Conservation (phyloP, 768 basidiomycete species). For the Phylloporus arenicola region DNA sequence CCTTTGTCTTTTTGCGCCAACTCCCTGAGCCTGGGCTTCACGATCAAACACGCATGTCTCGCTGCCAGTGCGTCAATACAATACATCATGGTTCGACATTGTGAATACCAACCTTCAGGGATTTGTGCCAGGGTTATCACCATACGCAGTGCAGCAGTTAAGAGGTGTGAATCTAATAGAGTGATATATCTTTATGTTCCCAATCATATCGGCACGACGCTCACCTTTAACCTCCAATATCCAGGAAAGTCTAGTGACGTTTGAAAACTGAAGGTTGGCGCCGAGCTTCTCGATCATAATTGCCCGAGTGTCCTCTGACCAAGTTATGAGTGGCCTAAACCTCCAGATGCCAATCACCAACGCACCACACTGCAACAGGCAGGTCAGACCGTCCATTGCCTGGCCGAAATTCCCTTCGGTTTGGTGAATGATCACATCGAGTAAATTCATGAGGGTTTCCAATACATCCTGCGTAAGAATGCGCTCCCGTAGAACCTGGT, state of each 20-base stretch:
- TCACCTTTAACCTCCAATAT: conserved; percentile 13
- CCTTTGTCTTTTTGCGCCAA: conserved; percentile 8
- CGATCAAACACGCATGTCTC: background rate
- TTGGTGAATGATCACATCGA: conserved; percentile 9
- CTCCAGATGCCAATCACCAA: too few relatives aligned
- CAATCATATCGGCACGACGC: background rate
- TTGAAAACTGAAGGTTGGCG: background rate
- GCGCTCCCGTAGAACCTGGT: conserved; percentile 7
- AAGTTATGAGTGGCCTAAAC: background rate
- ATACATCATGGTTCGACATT: background rate
- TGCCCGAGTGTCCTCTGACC: conserved; percentile 9
- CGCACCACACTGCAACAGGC: conserved; percentile 14
- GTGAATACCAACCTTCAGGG: conserved; percentile 9
- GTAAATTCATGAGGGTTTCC: conserved; percentile 7
- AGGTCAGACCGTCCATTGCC: conserved; percentile 18
- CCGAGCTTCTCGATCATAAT: conserved; percentile 6
- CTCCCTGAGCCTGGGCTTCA: conserved; percentile 13
- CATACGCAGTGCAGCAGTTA: conserved; percentile 16
- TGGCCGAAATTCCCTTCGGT: conserved; percentile 7
- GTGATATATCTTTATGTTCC: background rate
- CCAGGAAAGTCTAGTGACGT: conserved; percentile 5
- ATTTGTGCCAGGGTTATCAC: conserved; percentile 13
- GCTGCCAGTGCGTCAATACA: background rate
- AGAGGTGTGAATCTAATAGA: conserved; percentile 4
- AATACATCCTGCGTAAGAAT: conserved; percentile 15